A percentile compares a stretch with the other conserved stretches of the same genome.
phyloP scores from a whole-genome alignment of 345 rosid species.

The Cardamine occulta region DNA sequence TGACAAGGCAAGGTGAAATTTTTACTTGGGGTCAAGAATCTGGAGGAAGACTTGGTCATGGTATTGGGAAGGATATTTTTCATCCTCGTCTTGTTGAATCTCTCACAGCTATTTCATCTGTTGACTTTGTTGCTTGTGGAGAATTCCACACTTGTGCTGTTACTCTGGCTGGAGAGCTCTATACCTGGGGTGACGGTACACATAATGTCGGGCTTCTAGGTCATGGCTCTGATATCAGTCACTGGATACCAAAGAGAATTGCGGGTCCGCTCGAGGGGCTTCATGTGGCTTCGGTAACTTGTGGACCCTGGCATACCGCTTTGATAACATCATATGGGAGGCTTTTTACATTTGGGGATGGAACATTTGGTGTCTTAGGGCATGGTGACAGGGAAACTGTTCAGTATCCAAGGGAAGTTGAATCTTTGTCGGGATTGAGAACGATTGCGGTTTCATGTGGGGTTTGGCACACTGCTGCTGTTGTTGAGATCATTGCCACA shows the following conservation, averaged over 20 bases:
- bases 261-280: constrained; percentile 91
- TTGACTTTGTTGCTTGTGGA: constrained; percentile 93
- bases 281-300: constrained; percentile 78
- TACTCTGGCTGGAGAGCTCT: constrained; percentile 86
- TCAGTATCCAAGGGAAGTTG: constrained; percentile 83
- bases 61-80: constrained; percentile 74
- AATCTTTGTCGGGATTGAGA: constrained; percentile 82
- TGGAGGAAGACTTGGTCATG: constrained; percentile 97
- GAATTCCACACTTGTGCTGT: constrained; percentile 97
- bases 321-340: constrained; percentile 81
- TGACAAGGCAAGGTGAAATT: constrained; percentile 91
- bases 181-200: constrained; percentile 96
- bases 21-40: constrained; percentile 99
- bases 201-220: constrained; percentile 97
- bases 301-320: constrained; percentile 99
- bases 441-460: constrained; percentile 93
- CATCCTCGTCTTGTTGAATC: constrained; percentile 87
- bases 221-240: constrained; percentile 85
- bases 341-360: constrained; percentile 97
- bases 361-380: constrained; percentile 95
- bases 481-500: constrained; percentile 90
- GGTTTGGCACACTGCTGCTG: constrained; percentile 99
- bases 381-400: constrained; percentile 81
- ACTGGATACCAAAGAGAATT: constrained; percentile 98
- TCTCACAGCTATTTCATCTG: constrained; percentile 55